Base-by-base conservation (phyloP, 176 grass and related monocot species). In the Phoenix roebelenii region DNA sequence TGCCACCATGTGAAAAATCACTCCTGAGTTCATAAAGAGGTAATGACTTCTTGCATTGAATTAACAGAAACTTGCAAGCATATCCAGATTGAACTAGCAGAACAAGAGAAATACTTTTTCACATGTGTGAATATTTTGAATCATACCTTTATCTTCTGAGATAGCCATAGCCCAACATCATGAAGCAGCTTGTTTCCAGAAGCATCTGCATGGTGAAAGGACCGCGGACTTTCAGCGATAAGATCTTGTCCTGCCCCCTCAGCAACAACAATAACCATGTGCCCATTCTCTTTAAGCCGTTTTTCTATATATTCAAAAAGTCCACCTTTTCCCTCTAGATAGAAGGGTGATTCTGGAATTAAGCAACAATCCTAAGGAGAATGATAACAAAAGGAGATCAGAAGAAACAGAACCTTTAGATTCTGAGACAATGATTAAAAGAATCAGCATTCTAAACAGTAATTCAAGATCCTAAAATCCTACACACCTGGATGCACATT, bases 221-320 rank as follows among this genome's bases (percentile, higher is more conserved):
- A 23, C 4, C 65, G 50, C 55, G 85, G 59, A 60, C 81, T 92
- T 82, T 98, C 67, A 1, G 81, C 93, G 58, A 98, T 98, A 60
- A 92, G 74, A 64, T 92, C 88, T 76, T 98, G 93, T 28, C 87
- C 93, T 68, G 93, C 93, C 44, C 93, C 93, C 70, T 92, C 87
- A 23, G 87, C 87, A 61, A 92, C 81, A 75, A 98, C 93, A 60
- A 98, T 87, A 51, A 98, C 93, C 93, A 92, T 98, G 52, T 98
- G 93, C 0, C 80, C 83, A 72, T 98, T 83, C 72, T 98, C 93
- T 61, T 89, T 98, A 58, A 98, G 73, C 44, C 81, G 80, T 68
- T 62, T 92, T 59, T 98, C 87, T 66, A 98, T 32, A 60, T 80
- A 92, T 17, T 92, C 67, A 76, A 92, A 73, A 61, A 98, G 67